A percentile compares a stretch with the other conserved stretches of the same genome.
phyloP scores from a whole-genome alignment of 805 yeast species.

The Metschnikowia lochheadii region DNA sequence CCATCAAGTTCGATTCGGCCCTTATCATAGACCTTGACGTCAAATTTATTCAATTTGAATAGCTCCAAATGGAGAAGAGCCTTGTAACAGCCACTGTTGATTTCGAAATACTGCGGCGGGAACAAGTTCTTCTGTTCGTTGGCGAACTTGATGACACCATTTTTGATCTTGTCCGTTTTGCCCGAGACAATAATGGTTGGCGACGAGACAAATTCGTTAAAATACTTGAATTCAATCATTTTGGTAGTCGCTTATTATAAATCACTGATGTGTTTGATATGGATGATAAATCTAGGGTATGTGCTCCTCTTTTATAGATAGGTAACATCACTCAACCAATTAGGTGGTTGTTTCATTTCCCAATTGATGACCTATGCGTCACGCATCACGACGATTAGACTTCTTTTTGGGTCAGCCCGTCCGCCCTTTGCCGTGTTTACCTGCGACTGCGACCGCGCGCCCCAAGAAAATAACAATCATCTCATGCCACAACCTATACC shows the following conservation, averaged over 20 bases:
- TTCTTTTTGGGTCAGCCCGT: too few relatives aligned
- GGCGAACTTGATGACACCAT: constrained; percentile 30
- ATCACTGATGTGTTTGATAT: not conserved
- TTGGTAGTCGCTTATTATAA: not conserved
- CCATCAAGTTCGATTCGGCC: constrained; percentile 31
- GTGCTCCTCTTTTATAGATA: too few relatives aligned
- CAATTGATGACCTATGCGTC: not conserved
- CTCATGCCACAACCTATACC: not conserved
- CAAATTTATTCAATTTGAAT: constrained; percentile 54
- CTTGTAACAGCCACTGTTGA: constrained; percentile 68
- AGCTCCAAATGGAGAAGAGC: constrained; percentile 66
- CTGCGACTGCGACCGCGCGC: not conserved
- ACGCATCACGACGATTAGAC: too few relatives aligned
- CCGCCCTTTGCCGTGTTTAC: not conserved
- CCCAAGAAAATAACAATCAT: not conserved
- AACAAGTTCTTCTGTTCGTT: constrained; percentile 39
- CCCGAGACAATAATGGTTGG: constrained; percentile 39
- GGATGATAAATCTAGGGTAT: too few relatives aligned
- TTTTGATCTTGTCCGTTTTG: constrained; percentile 13
- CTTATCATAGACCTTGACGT: constrained; percentile 42
- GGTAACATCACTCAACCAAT: too few relatives aligned
- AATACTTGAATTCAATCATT: constrained; percentile 28
- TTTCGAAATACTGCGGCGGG: constrained; percentile 70
- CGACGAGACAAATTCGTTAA: constrained; percentile 37
- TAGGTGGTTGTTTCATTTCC: not conserved